A percentile compares a stretch with the other conserved stretches of the same genome.
phyloP scores from a whole-genome alignment of 2,329 filamentous ascomycete species.

The Fusarium sp. region DNA sequence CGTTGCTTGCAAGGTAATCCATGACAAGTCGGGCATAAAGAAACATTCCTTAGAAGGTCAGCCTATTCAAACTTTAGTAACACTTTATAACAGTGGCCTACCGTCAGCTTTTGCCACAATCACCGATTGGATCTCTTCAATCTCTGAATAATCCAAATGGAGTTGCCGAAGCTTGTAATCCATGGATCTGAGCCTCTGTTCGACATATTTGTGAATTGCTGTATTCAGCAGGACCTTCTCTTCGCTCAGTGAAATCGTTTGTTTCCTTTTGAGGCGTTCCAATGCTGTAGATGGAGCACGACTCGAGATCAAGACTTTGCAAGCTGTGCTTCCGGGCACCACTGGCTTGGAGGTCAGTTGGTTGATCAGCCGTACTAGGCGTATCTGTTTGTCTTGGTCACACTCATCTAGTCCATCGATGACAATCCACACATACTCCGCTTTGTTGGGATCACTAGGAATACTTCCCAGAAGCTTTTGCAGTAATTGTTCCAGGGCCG shows the following conservation, averaged over 20 bases:
- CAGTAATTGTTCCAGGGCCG: slow-evolving; percentile 10
- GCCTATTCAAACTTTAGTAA: too few species aligned
- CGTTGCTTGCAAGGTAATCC: slow-evolving; percentile 32
- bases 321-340: background rate
- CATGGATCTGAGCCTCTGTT: slow-evolving; percentile 11
- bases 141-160: background rate
- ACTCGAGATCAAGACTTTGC: slow-evolving; percentile 29
- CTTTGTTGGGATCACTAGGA: background rate
- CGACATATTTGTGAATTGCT: slow-evolving; percentile 20
- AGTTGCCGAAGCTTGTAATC: slow-evolving; percentile 3
- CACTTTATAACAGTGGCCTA: too few species aligned
- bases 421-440: slow-evolving; percentile 15
- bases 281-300: background rate
- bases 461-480: slow-evolving; percentile 12
- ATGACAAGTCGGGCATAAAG: slow-evolving; percentile 39
- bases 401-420: slow-evolving; percentile 38
- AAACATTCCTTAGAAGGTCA: slow-evolving; percentile 32
- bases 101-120: slow-evolving; percentile 29
- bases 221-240: too few species aligned
- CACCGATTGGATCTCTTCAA: background rate
- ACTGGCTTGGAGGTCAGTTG: slow-evolving; percentile 1
- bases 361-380: slow-evolving; percentile 19
- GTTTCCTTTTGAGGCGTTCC: slow-evolving; percentile 1
- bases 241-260: slow-evolving; percentile 9
- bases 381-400: slow-evolving; percentile 5